Base-by-base conservation (phyloP, 129 eudicot genomes). In the Lonicera japonica region DNA sequence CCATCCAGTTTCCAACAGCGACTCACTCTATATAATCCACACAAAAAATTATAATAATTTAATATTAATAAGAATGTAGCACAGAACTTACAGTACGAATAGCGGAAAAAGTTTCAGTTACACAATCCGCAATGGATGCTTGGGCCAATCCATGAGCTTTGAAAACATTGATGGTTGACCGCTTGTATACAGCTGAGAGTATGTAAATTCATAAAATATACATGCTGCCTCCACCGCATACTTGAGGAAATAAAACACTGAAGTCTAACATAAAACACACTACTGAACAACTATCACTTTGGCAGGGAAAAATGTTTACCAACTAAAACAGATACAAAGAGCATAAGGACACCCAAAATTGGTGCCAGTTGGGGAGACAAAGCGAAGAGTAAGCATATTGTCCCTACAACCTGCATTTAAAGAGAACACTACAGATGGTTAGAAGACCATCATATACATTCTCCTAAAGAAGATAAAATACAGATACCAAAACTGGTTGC, bases 311-410 rank as follows among this genome's bases (percentile, higher is more conserved):
- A 36, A 19, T 17, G 15, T 69, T 79, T 80, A 92, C 98, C 98
- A 65, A 82, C 95, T 77, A 78, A 76, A 60, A 63, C 57, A 61
- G 98, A 92, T 54, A 87, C 95, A 0, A 73, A 64, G 70, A 92
- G 91, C 91, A 84, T 84, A 56, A 92, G 88, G 29, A 78, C 58
- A 50, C 83, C 96, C 64, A 92, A 62, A 59, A 92, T 75, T 18
- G 98, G 98, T 60, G 96, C 98, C 69, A 92, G 95, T 75, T 82
- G 90, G 22, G 89, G 89, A 34, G 98, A 88, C 24, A 92, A 83
- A 72, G 75, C 82, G 75, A 82, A 92, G 59, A 92, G 85, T 57
- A 92, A 71, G 79, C 80, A 80, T 61, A 87, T 72, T 56, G 98
- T 92, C 62, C 98, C 98, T 63, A 80, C 19, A 39, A 92, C 87